phyloP scores from a whole-genome alignment of 345 rosid species.

The Excoecaria agallocha region DNA sequence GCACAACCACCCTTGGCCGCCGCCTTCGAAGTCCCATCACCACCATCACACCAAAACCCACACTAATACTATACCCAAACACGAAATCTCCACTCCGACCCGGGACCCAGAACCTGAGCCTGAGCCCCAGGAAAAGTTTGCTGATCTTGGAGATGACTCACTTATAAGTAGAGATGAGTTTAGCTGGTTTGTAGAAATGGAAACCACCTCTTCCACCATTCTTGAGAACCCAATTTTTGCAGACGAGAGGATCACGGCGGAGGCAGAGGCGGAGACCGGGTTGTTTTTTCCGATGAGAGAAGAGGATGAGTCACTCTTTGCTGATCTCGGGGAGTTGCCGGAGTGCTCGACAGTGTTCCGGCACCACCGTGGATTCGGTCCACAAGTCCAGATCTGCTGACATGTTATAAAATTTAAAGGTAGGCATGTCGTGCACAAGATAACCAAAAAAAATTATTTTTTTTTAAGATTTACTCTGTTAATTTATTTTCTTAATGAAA shows the following conservation, averaged over 20 bases:
- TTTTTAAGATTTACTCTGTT: background rate
- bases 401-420: conserved; percentile 23
- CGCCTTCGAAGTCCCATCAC: conserved; percentile 49
- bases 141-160: conserved; percentile 47
- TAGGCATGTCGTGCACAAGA: conserved; percentile 8
- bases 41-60: conserved; percentile 8
- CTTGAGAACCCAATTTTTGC: conserved; percentile 64
- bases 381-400: conserved; percentile 64
- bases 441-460: conserved; percentile 5
- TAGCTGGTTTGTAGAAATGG: conserved; percentile 79
- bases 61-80: conserved; percentile 10
- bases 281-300: conserved; percentile 39
- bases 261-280: conserved; percentile 34
- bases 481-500: background rate
- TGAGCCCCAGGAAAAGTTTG: conserved; percentile 37
- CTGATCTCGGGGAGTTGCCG: conserved; percentile 97
- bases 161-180: conserved; percentile 57
- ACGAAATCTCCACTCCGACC: conserved; percentile 12
- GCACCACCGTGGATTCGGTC: conserved; percentile 55
- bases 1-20: conserved; percentile 93
- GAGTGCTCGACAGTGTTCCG: conserved; percentile 84
- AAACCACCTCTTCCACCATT: conserved; percentile 65
- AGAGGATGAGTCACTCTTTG: conserved; percentile 88
- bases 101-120: conserved; percentile 27
- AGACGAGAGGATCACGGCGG: conserved; percentile 31